These are phyloP conservation scores for Exophiala aquamarina DNA, from an alignment of 2,329 filamentous ascomycete genomes.

Conservation along the genomic window DNA sequence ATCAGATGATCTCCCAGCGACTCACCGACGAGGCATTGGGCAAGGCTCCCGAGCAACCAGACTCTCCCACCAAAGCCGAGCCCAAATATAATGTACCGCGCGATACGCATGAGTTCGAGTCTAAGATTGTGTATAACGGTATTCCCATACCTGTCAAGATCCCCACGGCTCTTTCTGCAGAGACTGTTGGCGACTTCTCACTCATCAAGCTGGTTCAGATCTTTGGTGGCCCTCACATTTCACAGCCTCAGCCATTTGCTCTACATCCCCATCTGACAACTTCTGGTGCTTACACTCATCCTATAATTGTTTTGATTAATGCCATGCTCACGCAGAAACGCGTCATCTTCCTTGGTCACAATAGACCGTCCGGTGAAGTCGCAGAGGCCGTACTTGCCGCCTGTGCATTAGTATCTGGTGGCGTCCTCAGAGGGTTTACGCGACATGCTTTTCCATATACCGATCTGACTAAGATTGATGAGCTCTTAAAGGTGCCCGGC, in stretches of 20 bases:
- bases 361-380: conserved; percentile 91
- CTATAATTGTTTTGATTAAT: conserved; percentile 91
- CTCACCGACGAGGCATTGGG: conserved; percentile 63
- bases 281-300: conserved; percentile 84
- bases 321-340: conserved; percentile 94
- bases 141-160: conserved; percentile 97
- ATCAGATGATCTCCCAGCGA: conserved; percentile 85
- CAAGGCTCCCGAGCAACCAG: conserved; percentile 33
- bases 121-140: conserved; percentile 90
- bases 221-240: conserved; percentile 80
- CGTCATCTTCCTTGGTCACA: conserved; percentile 92
- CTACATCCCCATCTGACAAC: conserved; percentile 92
- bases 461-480: conserved; percentile 95
- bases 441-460: conserved; percentile 97
- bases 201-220: conserved; percentile 96
- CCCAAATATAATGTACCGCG: conserved; percentile 74
- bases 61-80: conserved; percentile 58
- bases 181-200: conserved; percentile 97
- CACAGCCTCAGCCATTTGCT: conserved; percentile 78
- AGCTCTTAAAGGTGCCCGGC: conserved; percentile 89
- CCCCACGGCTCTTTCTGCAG: conserved; percentile 86
- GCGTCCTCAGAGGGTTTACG: conserved; percentile 89
- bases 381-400: conserved; percentile 98
- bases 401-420: conserved; percentile 88
- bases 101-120: conserved; percentile 97